These are phyloP conservation scores for Fusarium globosum DNA, from an alignment of 2,329 filamentous ascomycete genomes.

Conservation along the genomic window DNA sequence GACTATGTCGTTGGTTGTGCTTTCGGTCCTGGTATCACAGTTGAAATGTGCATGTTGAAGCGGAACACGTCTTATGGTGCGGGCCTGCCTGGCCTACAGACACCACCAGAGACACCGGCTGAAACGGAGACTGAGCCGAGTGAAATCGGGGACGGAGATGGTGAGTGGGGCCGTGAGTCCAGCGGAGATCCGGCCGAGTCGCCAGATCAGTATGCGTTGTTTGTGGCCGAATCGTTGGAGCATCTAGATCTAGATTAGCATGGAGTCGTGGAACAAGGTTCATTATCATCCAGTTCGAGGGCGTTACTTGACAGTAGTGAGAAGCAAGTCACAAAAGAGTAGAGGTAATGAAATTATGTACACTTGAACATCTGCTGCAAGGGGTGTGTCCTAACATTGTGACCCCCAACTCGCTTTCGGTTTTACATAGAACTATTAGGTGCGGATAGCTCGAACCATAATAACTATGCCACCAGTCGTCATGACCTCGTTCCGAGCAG, in stretches of 20 bases:
- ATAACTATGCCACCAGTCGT: neutral
- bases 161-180: conserved; percentile 28
- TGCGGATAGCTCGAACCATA: neutral
- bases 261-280: neutral
- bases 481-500: neutral
- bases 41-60: conserved; percentile 76
- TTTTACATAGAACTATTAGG: neutral
- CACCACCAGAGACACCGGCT: conserved; percentile 66
- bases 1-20: conserved; percentile 75
- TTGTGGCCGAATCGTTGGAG: conserved; percentile 40
- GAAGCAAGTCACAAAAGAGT: neutral
- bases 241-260: conserved; percentile 43
- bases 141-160: conserved; percentile 56
- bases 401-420: neutral
- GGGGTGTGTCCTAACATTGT: neutral
- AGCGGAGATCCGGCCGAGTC: conserved; percentile 25
- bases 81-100: conserved; percentile 55
- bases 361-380: neutral
- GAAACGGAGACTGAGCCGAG: conserved; percentile 64
- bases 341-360: conserved; percentile 5
- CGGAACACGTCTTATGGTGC: conserved; percentile 47
- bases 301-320: neutral
- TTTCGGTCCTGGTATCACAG: conserved; percentile 75
- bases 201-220: conserved; percentile 30
- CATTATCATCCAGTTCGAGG: neutral